Evolutionary conservation across 495 filamentous ascomycete genomes (phyloP).

Genomic region (Neurospora sp.): DNA sequence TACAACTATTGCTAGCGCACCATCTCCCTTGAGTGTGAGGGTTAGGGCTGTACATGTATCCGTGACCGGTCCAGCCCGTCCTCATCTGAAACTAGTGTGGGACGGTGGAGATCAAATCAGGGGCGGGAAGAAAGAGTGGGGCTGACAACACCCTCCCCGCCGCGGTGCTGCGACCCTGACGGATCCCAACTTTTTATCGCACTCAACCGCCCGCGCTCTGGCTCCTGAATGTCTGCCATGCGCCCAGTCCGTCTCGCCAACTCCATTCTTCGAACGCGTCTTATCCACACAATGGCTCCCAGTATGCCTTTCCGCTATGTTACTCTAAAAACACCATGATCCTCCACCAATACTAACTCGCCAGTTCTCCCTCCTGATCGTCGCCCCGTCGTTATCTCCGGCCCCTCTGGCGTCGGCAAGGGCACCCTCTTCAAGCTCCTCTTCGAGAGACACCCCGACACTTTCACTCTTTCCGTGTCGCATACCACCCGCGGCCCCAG

Average conservation of each 20-base stretch:
- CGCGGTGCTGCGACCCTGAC: background rate
- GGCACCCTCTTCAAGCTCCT: slow-evolving; percentile 73
- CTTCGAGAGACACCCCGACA: slow-evolving; percentile 52
- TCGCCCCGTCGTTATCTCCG: slow-evolving; percentile 76
- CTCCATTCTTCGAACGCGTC: slow-evolving; percentile 7
- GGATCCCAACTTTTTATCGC: background rate
- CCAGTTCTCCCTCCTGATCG: slow-evolving; percentile 24
- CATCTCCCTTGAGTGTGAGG: background rate
- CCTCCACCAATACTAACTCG: background rate
- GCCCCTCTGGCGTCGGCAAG: slow-evolving; percentile 81
- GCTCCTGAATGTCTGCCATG: background rate
- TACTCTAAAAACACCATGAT: background rate
- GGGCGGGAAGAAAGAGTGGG: background rate
- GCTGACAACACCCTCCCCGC: background rate
- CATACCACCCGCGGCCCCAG: slow-evolving; percentile 79
- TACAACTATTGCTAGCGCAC: background rate
- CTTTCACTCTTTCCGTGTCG: slow-evolving; percentile 74
- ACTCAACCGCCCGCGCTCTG: background rate
- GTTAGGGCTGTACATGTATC: background rate
- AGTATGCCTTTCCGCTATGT: slow-evolving; percentile 20
- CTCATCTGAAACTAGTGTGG: background rate
- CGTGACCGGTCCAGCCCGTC: background rate
- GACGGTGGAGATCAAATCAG: background rate
- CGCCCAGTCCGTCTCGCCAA: background rate
- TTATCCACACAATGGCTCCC: slow-evolving; percentile 32